Evolutionary conservation across 371 early-diverging fungal genomes (phyloP).

Genomic region (Neoconidiobolus thromboides): DNA sequence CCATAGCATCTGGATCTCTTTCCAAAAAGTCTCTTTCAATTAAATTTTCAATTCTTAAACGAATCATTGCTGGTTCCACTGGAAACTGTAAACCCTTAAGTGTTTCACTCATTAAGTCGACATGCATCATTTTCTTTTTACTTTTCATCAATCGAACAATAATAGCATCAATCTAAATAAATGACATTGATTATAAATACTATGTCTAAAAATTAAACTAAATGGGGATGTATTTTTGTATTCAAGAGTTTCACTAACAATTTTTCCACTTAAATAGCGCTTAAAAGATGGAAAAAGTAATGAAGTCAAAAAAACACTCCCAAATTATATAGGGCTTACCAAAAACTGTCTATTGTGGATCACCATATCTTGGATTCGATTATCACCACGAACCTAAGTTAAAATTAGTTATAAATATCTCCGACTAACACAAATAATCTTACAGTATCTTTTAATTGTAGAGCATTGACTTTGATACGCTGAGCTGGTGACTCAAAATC

Average conservation of each 20-base stretch:
- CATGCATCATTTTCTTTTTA: conserved; percentile 44
- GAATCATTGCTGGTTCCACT: conserved; percentile 48
- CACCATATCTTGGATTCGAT: conserved; percentile 48
- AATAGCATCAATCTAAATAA: conserved; percentile 57
- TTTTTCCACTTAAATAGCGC: too few species aligned
- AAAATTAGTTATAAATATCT: conserved; percentile 13
- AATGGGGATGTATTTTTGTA: too few species aligned
- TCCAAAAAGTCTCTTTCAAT: conserved; percentile 83
- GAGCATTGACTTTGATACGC: conserved; percentile 49
- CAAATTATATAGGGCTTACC: conserved; percentile 8
- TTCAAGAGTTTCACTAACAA: too few species aligned
- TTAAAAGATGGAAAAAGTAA: too few species aligned
- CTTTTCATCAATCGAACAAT: conserved; percentile 90
- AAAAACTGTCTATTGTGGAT: conserved; percentile 61
- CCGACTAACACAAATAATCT: background rate
- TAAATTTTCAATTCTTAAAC: conserved; percentile 75
- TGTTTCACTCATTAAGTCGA: conserved; percentile 44
- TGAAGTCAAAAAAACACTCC: too few species aligned
- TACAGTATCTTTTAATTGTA: conserved; percentile 50
- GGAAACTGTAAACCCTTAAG: conserved; percentile 57
- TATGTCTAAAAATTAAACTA: background rate
- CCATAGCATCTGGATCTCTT: conserved; percentile 25
- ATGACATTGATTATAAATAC: background rate
- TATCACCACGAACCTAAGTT: conserved; percentile 26
- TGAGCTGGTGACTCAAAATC: too few species aligned